Percentiles rank a stretch among this genome's conserved stretches.
phyloP scores from a whole-genome alignment of 192 early-diverging fungal genomes.

The Coemansia sp. region DNA sequence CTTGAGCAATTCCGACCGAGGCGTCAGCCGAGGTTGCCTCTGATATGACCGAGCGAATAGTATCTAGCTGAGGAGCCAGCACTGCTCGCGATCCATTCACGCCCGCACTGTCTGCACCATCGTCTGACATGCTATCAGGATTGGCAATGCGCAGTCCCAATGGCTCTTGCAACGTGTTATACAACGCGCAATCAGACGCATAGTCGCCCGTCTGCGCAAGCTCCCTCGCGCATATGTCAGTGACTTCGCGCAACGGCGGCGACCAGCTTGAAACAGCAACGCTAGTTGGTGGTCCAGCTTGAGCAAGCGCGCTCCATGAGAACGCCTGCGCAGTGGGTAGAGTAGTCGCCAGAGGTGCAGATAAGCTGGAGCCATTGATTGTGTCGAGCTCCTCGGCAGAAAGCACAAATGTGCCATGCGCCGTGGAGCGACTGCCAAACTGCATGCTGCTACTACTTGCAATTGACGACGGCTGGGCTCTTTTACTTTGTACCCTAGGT shows the following conservation, averaged over 20 bases:
- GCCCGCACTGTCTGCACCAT: not conserved
- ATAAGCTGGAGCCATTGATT: conserved; percentile 14
- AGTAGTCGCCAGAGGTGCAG: not conserved
- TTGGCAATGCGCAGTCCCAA: conserved; percentile 13
- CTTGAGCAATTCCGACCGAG: conserved; percentile 14
- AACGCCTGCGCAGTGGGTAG: not conserved
- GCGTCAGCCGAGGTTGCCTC: conserved; percentile 9
- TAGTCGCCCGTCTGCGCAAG: conserved; percentile 2
- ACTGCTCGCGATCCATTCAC: not conserved
- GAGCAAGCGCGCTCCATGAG: not conserved
- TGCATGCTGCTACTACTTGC: conserved; percentile 8
- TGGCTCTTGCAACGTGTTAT: conserved; percentile 18
- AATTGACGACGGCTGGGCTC: not conserved
- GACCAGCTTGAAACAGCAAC: not conserved
- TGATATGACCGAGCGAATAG: conserved; percentile 3
- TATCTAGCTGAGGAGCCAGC: not conserved
- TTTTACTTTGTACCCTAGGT: not conserved
- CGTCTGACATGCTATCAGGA: not conserved
- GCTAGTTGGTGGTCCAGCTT: not conserved
- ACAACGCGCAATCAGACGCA: conserved; percentile 2
- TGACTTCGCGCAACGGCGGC: not conserved
- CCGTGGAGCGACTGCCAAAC: conserved; percentile 11
- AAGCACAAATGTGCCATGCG: conserved; percentile 24
- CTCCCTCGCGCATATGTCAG: not conserved
- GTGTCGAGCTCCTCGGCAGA: conserved; percentile 35